Evolutionary conservation across 306 rosid genomes (phyloP).

Genomic region (Cucumis melo): DNA sequence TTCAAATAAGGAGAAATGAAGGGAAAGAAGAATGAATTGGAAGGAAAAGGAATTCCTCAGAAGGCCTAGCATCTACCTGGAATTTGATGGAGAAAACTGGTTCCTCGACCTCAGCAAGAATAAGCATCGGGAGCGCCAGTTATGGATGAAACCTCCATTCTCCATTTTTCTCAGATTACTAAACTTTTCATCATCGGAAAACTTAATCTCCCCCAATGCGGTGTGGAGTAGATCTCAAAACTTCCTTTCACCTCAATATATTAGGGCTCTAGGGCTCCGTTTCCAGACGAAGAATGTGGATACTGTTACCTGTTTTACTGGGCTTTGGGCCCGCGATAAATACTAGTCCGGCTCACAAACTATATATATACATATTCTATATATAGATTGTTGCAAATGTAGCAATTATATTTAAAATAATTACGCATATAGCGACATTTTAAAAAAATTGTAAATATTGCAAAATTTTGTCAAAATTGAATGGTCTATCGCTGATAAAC

Average conservation of each 20-base stretch:
- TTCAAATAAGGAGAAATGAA: no score
- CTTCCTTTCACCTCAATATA: not conserved
- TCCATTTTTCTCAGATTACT: slow-evolving; percentile 1
- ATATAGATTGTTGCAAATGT: no score
- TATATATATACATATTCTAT: no score
- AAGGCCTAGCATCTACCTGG: slow-evolving; percentile 3
- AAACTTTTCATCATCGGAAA: not conserved
- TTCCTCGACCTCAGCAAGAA: slow-evolving; percentile 2
- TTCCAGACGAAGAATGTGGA: not conserved
- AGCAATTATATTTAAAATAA: no score
- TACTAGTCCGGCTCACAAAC: not conserved
- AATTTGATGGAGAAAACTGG: not conserved
- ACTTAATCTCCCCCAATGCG: not conserved
- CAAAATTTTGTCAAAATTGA: no score
- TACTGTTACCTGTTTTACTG: not conserved
- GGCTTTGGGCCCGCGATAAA: not conserved
- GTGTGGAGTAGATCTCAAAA: not conserved
- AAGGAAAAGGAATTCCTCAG: not conserved
- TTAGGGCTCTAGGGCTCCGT: not conserved
- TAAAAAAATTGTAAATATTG: no score
- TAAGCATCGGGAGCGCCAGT: slow-evolving; percentile 3
- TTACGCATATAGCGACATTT: no score
- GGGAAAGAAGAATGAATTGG: not conserved
- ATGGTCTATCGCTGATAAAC: no score
- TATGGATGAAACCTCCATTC: not conserved